Evolutionary conservation across 352 stramenopile species (phyloP), one percentile per base, ranked within the genome.

Genomic region (Phytophthora meadii): DNA sequence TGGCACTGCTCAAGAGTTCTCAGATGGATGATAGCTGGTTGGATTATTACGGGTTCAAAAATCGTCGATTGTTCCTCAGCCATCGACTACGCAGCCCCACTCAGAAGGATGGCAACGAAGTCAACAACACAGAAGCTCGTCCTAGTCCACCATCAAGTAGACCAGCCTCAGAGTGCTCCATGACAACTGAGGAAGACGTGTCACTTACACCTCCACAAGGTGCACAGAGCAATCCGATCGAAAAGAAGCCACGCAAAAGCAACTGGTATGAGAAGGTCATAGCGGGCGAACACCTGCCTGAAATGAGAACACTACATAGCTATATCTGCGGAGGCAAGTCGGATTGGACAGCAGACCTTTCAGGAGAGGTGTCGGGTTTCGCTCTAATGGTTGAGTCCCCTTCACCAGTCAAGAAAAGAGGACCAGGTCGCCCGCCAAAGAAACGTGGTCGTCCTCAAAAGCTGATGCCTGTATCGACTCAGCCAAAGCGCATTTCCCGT

Each of bases 1-100:
- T 94, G 19, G 84, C 82, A n/a, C 55, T 94, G 54, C 73, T 93
- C 7, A 94, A 94, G 72, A 84, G 71, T 30, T 81, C 86, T 15
- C 81, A 92, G 74, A 69, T 93, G 44, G 72, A 90, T 19, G 73
- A 76, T 39, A 76, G 77, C 61, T 94, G 82, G 86, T 70, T 92
- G 37, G 61, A 76, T 27, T 56, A 75, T 30, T 92, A 88, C 49
- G 84, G 84, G 5, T 90, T 78, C 56, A 76, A 84, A 36, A 78
- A 87, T 56, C 77, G 81, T 45, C 81, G 84, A 6, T 57, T 94
- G 51, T 94, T 94, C 57, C 57, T 89, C 30, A 79, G 81, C 45
- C 79, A 89, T 28, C 55, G 64, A 70, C 47, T 32, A 32, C 46
- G 54, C 12, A 58, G 17, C 12, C 17, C 44, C 11, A 50, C 58